Evolutionary conservation across 2,329 filamentous ascomycete species (phyloP).

Genomic region (Pseudohalonectria lignicola): DNA sequence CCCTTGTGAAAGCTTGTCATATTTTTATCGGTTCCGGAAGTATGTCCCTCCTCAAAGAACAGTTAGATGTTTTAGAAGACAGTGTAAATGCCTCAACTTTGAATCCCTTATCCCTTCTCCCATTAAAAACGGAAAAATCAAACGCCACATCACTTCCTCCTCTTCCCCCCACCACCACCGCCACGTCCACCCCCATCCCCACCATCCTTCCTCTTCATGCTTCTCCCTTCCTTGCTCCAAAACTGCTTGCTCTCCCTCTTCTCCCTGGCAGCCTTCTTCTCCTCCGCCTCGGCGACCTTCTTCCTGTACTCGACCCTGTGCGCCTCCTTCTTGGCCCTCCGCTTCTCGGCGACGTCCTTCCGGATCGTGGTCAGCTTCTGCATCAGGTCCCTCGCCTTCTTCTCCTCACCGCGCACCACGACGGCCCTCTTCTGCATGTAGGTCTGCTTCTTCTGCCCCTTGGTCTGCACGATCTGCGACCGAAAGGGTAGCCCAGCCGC

Average conservation of each 20-base stretch:
- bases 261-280: constrained; percentile 79
- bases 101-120: too few relatives aligned
- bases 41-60: too few relatives aligned
- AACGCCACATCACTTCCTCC: too few relatives aligned
- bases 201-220: constrained; percentile 33
- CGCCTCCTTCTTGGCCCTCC: constrained; percentile 79
- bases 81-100: too few relatives aligned
- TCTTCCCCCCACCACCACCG: constrained; percentile 27
- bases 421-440: constrained; percentile 96
- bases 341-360: constrained; percentile 82
- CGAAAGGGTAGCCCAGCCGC: constrained; percentile 85
- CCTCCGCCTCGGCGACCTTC: constrained; percentile 70
- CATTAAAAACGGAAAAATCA: too few relatives aligned
- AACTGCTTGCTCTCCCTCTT: constrained; percentile 88
- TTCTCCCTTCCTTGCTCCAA: constrained; percentile 80
- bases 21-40: too few relatives aligned
- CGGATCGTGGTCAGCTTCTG: constrained; percentile 84
- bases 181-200: constrained; percentile 20
- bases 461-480: constrained; percentile 75
- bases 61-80: too few relatives aligned
- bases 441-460: constrained; percentile 67
- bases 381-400: constrained; percentile 77
- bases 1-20: too few relatives aligned
- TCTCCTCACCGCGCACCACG: constrained; percentile 77
- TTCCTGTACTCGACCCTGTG: constrained; percentile 68